These are phyloP conservation scores for Penicillium sp. DNA, from an alignment of 2,329 filamentous ascomycete genomes.

Conservation along the genomic window DNA sequence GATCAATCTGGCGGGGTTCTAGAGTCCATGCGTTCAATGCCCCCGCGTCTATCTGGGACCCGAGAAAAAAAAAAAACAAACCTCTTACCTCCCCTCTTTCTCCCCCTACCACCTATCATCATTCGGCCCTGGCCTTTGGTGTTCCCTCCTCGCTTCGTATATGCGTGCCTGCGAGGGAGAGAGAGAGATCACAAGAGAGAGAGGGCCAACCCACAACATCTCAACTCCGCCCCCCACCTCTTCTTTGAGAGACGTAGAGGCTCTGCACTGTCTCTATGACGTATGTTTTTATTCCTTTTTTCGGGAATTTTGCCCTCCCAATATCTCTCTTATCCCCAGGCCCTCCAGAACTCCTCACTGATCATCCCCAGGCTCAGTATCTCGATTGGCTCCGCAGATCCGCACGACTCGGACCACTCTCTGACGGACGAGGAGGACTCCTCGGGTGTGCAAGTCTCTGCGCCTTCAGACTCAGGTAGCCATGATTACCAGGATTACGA, in stretches of 20 bases:
- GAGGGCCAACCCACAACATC: conserved; percentile 1
- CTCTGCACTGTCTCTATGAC: conserved; percentile 22
- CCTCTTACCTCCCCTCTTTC: background rate
- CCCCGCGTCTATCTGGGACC: background rate
- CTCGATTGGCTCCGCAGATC: conserved; percentile 41
- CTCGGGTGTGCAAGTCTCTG: conserved; percentile 45
- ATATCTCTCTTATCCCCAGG: conserved; percentile 3
- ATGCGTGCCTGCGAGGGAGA: conserved; percentile 11
- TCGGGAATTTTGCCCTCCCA: conserved; percentile 1
- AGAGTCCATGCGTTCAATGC: conserved; percentile 7
- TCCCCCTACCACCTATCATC: conserved; percentile 1
- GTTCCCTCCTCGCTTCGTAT: conserved; percentile 17
- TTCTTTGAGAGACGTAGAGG: no score
- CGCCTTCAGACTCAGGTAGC: conserved; percentile 40
- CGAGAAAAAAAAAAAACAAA: conserved; percentile 1
- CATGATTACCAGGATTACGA: conserved; percentile 43
- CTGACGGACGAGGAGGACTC: conserved; percentile 47
- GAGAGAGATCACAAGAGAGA: no score
- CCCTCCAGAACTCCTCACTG: conserved; percentile 4
- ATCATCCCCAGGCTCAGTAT: conserved; percentile 41
- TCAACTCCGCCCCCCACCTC: no score
- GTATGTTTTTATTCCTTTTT: conserved; percentile 19
- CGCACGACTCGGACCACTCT: conserved; percentile 40
- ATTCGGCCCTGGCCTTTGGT: background rate
- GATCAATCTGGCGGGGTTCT: conserved; percentile 8